A percentile compares a stretch with the other conserved stretches of the same genome.
Evolutionary conservation across 192 early-diverging fungal genomes (phyloP).

Genomic region (Backusella macrospora): DNA sequence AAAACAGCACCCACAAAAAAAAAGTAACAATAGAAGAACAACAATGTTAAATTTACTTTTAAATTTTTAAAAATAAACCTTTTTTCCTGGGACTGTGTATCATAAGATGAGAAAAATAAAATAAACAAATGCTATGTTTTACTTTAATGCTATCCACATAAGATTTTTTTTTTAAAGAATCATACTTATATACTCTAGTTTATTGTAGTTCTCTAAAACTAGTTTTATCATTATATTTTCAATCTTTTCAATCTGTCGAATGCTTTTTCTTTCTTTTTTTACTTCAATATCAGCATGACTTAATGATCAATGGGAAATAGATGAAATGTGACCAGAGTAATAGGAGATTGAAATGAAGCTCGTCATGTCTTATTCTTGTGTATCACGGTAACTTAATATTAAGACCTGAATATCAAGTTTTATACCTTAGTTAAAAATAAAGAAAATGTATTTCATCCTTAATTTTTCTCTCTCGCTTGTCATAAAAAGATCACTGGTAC

Average conservation of each 20-base stretch:
- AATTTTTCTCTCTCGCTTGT: too few species aligned
- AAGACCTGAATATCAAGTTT: neutral
- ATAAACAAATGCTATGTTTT: neutral
- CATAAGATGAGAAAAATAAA: neutral
- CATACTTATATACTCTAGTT: neutral
- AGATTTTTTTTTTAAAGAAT: neutral
- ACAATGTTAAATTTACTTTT: neutral
- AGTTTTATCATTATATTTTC: neutral
- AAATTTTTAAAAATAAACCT: neutral
- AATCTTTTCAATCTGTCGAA: neutral
- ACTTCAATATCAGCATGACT: neutral
- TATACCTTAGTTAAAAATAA: neutral
- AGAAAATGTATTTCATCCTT: too few species aligned
- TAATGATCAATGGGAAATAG: neutral
- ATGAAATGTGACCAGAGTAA: neutral
- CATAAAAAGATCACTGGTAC: too few species aligned
- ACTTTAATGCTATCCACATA: neutral
- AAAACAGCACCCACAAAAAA: neutral
- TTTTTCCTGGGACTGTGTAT: neutral
- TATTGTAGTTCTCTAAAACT: neutral
- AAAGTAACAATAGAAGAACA: neutral
- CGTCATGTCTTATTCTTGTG: neutral
- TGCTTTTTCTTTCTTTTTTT: neutral
- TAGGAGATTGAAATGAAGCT: slow-evolving; percentile 6
- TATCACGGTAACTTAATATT: neutral